Evolutionary conservation across 345 rosid genomes (phyloP), one percentile per base, ranked within the genome.

Genomic region (Aethionema arabicum): DNA sequence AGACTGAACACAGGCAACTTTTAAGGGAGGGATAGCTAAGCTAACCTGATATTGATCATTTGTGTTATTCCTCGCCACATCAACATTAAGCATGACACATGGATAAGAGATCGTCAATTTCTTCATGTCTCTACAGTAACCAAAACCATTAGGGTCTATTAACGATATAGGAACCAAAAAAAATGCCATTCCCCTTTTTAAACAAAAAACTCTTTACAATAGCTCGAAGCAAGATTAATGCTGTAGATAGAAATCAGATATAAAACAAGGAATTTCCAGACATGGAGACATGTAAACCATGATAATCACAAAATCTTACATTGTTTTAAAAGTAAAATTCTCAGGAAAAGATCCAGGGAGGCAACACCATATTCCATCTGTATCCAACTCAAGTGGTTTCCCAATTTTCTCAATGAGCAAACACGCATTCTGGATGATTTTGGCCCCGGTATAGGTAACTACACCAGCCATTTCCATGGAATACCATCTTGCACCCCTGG

Each of bases 401-500:
- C 98, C 98, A 74, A 92, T 92, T 79, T 83, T 83, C 56, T 92
- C 93, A 72, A 92, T 81, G 60, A 92, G 95, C 74, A 89, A 75
- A 54, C 85, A 91, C 64, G 98, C 98, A 79, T 89, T 89, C 75
- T 92, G 98, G 68, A 92, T 92, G 49, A 92, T 92, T 82, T 92
- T 92, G 71, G 96, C 98, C 67, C 98, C 98, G 59, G 97, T 92
- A 73, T 92, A 89, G 21, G 98, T 92, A 70, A 92, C 98, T 49
- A 89, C 98, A 69, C 98, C 96, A 68, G 98, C 98, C 98, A 92
- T 92, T 84, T 92, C 98, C 98, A 89, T 92, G 14, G 98, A 92
- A 78, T 89, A 92, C 98, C 98, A 89, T 78, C 98, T 87, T 72
- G 98, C 98, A 72, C 98, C 98, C 81, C 98, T 91, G 74, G 51